Conservation (phyloP, 305 asterid species). For the Fraxinus latifolia region DNA sequence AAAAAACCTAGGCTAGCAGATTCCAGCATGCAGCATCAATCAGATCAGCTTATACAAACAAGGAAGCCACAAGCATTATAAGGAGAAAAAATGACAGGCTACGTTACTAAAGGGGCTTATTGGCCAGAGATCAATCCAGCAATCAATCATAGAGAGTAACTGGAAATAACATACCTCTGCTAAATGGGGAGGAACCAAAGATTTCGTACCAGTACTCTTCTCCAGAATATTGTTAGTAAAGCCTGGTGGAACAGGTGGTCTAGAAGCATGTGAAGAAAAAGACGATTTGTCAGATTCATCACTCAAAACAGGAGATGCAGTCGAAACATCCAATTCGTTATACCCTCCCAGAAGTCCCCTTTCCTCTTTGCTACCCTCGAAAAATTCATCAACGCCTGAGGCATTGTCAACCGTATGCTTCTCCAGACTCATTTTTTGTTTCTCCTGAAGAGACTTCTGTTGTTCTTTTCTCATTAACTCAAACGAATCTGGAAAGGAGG, state of each 20-base stretch:
- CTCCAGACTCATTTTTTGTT: conserved; percentile 52
- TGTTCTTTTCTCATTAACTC: conserved; percentile 94
- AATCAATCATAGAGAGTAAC: background rate
- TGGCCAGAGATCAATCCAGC: background rate
- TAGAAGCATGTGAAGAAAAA: background rate
- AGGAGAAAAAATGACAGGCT: background rate
- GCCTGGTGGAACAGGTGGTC: background rate
- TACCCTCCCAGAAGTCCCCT: background rate
- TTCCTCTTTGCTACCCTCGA: conserved; percentile 54
- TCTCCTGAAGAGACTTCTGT: conserved; percentile 80
- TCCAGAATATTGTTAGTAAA: background rate
- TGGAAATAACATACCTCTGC: background rate
- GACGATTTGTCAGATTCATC: background rate
- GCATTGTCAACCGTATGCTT: conserved; percentile 44
- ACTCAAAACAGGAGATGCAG: background rate
- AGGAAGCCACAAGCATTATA: background rate
- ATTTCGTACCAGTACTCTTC: background rate
- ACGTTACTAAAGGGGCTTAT: background rate
- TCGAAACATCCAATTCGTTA: background rate
- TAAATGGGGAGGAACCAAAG: background rate
- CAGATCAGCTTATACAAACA: background rate
- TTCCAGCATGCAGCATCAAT: background rate
- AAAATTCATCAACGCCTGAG: conserved; percentile 36
- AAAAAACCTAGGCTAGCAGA: background rate
- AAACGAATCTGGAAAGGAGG: conserved; percentile 28